Evolutionary conservation across 1,284 basidiomycete genomes (phyloP).

Genomic region (Cryptococcus depauperatus): DNA sequence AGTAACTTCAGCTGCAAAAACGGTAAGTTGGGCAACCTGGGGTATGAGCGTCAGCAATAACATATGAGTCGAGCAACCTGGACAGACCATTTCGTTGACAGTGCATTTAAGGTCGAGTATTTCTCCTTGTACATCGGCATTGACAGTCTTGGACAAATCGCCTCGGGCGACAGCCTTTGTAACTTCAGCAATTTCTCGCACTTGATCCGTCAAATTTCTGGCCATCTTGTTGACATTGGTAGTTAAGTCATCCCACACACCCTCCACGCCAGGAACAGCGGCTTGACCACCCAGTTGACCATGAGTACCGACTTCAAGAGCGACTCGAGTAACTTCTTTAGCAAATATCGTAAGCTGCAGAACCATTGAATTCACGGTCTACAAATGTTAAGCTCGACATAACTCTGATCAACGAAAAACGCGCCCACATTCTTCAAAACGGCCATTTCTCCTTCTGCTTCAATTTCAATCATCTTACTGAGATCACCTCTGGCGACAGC

Average conservation of each 20-base stretch:
- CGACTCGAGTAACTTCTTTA: constrained; percentile 89
- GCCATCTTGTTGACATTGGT: constrained; percentile 89
- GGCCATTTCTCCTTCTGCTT: constrained; percentile 86
- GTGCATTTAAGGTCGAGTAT: constrained; percentile 79
- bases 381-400: background rate
- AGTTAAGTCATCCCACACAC: constrained; percentile 88
- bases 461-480: constrained; percentile 53
- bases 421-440: constrained; percentile 58
- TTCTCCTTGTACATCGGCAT: constrained; percentile 94
- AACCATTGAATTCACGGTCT: constrained; percentile 61
- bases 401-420: background rate
- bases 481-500: constrained; percentile 63
- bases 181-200: constrained; percentile 91
- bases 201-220: constrained; percentile 88
- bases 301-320: constrained; percentile 82
- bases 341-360: constrained; percentile 86
- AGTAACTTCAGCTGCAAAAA: constrained; percentile 59
- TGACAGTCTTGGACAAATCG: constrained; percentile 79
- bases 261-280: constrained; percentile 82
- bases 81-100: constrained; percentile 49
- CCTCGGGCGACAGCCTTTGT: constrained; percentile 95
- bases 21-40: constrained; percentile 42
- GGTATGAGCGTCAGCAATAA: background rate
- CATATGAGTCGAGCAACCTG: background rate
- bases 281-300: constrained; percentile 91